Base-by-base conservation (phyloP, 2,329 filamentous ascomycete species). In the Furcasterigmium furcatum region DNA sequence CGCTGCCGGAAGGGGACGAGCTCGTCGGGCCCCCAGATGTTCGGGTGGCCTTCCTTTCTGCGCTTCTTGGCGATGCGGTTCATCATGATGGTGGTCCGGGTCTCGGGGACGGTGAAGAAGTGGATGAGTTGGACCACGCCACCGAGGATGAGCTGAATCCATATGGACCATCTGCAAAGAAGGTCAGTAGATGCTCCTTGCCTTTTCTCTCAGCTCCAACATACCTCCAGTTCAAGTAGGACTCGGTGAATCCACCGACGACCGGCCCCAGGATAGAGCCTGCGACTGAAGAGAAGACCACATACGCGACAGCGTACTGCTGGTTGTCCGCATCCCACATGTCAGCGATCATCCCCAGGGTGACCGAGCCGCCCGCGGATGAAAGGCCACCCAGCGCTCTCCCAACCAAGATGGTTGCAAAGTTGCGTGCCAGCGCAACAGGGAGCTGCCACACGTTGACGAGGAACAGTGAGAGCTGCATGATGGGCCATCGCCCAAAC, bases 141-240 rank as follows among this genome's bases (percentile, higher is more conserved):
- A 16, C 88, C 88, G 44, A 92, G 82, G 54, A 91, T 90, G 51
- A 92, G 77, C 64, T 91, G 87, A 48, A 92, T 87, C 88, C 89
- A 94, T 61, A 92, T 91, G 45, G 76, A 81, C 85, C 85, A 71
- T 34, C 62, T 66, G 24, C 9, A 20, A 4, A 3, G 7, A 2
- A 25, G 36, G 55, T 57, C 44, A 54, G 47, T 12, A 44, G n/a
- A n/a, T n/a, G n/a, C n/a, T n/a, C 29, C 34, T 19, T 38, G 35
- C 2, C 9, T 2, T 2, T n/a, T 5, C 5, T 5, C 12, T 18
- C 7, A 18, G 1, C 10, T 9, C 2, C 7, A 10, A 48, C 54
- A 58, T 58, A 91, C 52, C 78, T 76, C 88, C 88, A 94, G 21
- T 68, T 60, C 0, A 87, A 71, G 53, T 80, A 82, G 25, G 79